These are phyloP conservation scores for Alternaria consortialis DNA, from an alignment of 2,329 filamentous ascomycete species.

Conservation along the genomic window DNA sequence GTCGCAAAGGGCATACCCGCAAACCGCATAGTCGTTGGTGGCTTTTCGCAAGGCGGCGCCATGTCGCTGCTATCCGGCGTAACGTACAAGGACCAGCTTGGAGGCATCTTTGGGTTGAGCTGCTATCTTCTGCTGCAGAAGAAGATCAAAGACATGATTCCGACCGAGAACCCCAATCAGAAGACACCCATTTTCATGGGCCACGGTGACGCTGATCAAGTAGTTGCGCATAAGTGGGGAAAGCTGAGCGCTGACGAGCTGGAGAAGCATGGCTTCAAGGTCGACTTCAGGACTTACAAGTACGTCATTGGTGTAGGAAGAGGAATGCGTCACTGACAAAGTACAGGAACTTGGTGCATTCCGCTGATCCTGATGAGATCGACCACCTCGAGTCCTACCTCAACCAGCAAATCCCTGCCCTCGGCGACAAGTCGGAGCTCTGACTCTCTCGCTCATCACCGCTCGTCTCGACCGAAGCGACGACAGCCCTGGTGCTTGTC, in stretches of 20 bases:
- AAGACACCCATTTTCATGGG: constrained; percentile 87
- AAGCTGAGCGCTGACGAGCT: constrained; percentile 72
- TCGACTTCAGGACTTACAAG: constrained; percentile 79
- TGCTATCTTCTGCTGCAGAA: constrained; percentile 78
- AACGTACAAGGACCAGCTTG: constrained; percentile 77
- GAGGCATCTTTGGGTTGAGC: constrained; percentile 86
- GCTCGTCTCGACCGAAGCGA: constrained; percentile 18
- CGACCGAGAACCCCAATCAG: constrained; percentile 66
- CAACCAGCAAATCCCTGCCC: constrained; percentile 60
- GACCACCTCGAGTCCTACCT: constrained; percentile 78
- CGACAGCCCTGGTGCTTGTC: constrained; percentile 37
- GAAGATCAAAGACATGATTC: constrained; percentile 64
- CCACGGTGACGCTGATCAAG: constrained; percentile 80
- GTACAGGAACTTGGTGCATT: constrained; percentile 74
- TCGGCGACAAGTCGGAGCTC: constrained; percentile 51
- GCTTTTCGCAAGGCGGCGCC: constrained; percentile 87
- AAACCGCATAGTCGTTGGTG: constrained; percentile 84
- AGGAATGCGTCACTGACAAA: constrained; percentile 15
- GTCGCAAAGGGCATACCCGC: constrained; percentile 81
- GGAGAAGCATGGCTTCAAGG: constrained; percentile 73
- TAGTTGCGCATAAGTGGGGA: constrained; percentile 77
- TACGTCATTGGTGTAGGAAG: constrained; percentile 52
- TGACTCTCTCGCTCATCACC: constrained; percentile 36
- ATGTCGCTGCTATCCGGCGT: constrained; percentile 84
- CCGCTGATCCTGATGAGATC: constrained; percentile 79